Percentiles rank a stretch among this genome's conserved stretches.
These are phyloP conservation scores for Melastoma malabathricum DNA, from an alignment of 345 rosid species.

Conservation along the genomic window DNA sequence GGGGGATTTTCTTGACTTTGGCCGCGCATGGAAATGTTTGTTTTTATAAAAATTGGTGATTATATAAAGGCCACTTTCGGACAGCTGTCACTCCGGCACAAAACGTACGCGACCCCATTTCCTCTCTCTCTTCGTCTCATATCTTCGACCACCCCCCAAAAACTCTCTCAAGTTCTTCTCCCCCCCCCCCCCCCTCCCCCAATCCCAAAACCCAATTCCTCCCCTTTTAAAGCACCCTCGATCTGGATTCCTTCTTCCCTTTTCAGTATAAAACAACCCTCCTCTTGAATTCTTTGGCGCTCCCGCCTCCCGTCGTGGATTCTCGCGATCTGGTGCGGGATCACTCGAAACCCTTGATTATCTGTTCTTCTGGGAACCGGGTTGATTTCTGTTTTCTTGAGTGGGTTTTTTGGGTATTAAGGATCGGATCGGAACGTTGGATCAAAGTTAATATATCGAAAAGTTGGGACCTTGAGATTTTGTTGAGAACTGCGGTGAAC, in stretches of 20 bases:
- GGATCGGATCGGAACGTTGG: neutral
- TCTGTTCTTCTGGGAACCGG: too few relatives aligned
- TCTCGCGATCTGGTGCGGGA: slow-evolving; percentile 3
- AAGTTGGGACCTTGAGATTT: too few relatives aligned
- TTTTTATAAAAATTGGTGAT: too few relatives aligned
- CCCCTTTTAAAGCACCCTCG: slow-evolving; percentile 10
- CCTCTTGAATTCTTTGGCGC: slow-evolving; percentile 16
- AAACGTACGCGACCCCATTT: slow-evolving; percentile 3
- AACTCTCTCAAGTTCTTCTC: too few relatives aligned
- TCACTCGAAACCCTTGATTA: too few relatives aligned
- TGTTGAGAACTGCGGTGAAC: too few relatives aligned
- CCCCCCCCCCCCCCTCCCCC: too few relatives aligned
- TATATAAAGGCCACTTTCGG: slow-evolving; percentile 3
- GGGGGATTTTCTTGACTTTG: too few relatives aligned
- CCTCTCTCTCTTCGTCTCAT: neutral
- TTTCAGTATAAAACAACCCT: slow-evolving; percentile 9
- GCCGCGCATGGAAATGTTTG: too few relatives aligned
- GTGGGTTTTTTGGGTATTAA: neutral
- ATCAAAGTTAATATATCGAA: too few relatives aligned
- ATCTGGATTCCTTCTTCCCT: slow-evolving; percentile 4
- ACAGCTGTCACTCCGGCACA: neutral
- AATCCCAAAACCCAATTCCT: neutral
- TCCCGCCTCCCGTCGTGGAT: neutral
- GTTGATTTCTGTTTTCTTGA: neutral
- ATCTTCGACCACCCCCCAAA: neutral